Evolutionary conservation across 768 basidiomycete genomes (phyloP).

Genomic region (Boletus pseudo-olivaceus): DNA sequence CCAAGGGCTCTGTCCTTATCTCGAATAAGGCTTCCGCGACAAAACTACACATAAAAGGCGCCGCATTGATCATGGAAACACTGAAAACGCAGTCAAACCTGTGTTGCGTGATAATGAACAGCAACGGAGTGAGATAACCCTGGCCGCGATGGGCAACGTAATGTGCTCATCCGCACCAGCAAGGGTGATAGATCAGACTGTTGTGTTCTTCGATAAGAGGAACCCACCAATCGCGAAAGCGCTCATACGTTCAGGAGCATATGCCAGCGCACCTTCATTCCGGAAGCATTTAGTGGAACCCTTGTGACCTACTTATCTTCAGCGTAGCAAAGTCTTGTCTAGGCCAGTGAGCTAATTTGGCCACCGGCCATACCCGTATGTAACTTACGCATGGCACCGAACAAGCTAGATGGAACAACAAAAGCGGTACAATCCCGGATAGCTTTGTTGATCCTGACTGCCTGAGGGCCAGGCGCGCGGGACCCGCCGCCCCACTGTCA

Average conservation of each 20-base stretch:
- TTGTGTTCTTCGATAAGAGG: conserved; percentile 6
- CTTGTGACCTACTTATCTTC: conserved; percentile 13
- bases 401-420: neutral
- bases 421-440: neutral
- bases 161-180: neutral
- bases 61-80: neutral
- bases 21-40: conserved; percentile 1
- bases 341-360: conserved; percentile 17
- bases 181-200: neutral
- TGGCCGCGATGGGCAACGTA: neutral
- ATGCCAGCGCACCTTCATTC: conserved; percentile 10
- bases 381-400: neutral
- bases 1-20: conserved; percentile 23
- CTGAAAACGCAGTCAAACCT: neutral
- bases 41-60: neutral
- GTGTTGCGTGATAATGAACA: neutral
- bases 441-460: neutral
- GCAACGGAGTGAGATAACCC: neutral
- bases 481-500: conserved; percentile 6
- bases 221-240: conserved; percentile 27
- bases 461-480: neutral
- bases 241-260: conserved; percentile 7
- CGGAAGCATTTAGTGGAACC: conserved; percentile 8
- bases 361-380: conserved; percentile 9
- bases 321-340: neutral